These are phyloP conservation scores for Vicia faba DNA, from an alignment of 306 rosid species.

Conservation along the genomic window DNA sequence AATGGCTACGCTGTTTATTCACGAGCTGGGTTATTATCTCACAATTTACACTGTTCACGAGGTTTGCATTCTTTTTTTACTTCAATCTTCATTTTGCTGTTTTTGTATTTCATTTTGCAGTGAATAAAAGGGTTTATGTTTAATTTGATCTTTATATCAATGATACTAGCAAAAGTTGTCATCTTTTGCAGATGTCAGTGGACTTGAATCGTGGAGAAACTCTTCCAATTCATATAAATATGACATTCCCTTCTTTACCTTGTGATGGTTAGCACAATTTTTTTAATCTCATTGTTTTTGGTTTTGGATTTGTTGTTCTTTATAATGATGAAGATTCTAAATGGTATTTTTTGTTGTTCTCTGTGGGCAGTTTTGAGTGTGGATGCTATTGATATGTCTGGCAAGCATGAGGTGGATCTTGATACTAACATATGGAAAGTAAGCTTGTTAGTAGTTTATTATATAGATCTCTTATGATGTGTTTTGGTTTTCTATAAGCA, in stretches of 20 bases:
- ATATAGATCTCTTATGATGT: not conserved
- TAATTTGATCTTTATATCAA: not conserved
- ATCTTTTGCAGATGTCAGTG: constrained; percentile 79
- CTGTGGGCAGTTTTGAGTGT: constrained; percentile 78
- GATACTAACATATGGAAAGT: constrained; percentile 98
- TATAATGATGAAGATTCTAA: constrained; percentile 29
- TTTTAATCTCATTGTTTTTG: constrained; percentile 8
- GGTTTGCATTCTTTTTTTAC: constrained; percentile 46
- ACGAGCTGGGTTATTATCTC: constrained; percentile 90
- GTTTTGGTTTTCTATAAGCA: not conserved
- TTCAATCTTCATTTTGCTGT: not conserved
- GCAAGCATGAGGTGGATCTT: constrained; percentile 98
- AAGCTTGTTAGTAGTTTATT: constrained; percentile 30
- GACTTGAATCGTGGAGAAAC: constrained; percentile 95
- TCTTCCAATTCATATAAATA: constrained; percentile 93
- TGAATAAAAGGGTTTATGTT: too few species aligned
- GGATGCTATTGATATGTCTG: constrained; percentile 97
- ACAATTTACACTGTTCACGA: constrained; percentile 80
- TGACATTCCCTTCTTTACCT: constrained; percentile 93
- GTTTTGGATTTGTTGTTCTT: not conserved
- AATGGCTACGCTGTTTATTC: constrained; percentile 82
- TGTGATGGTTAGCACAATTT: constrained; percentile 75
- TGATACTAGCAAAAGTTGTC: not conserved
- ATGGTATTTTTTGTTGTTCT: constrained; percentile 19
- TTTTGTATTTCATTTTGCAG: too few species aligned